A percentile compares a stretch with the other conserved stretches of the same genome.
Conservation (phyloP, 441 rosid species). For the Oxalis stricta region DNA sequence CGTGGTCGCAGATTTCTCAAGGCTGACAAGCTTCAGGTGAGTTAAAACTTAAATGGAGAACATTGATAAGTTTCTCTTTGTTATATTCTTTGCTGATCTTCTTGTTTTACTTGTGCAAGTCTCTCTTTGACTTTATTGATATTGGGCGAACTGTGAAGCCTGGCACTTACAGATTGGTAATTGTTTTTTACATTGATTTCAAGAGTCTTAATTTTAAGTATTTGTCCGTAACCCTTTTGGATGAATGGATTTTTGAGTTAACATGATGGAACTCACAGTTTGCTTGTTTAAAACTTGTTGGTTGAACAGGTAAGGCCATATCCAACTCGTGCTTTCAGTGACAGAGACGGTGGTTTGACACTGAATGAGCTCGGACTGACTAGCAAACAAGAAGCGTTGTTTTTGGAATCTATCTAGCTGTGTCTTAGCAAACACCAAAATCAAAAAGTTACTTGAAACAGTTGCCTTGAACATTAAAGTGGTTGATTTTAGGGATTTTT, state of each 20-base stretch:
- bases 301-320: slow-evolving; percentile 88
- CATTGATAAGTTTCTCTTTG: not conserved
- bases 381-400: slow-evolving; percentile 91
- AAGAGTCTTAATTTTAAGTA: not conserved
- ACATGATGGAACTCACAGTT: too few relatives aligned
- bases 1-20: slow-evolving; percentile 82
- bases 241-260: not conserved
- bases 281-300: not conserved
- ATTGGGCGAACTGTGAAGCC: slow-evolving; percentile 75
- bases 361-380: slow-evolving; percentile 80
- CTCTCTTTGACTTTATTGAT: slow-evolving; percentile 85
- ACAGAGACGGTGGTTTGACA: slow-evolving; percentile 47
- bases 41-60: slow-evolving; percentile 8
- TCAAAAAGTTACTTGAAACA: slow-evolving; percentile 11
- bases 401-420: slow-evolving; percentile 60
- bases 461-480: slow-evolving; percentile 7
- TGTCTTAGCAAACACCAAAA: not conserved
- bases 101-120: slow-evolving; percentile 36
- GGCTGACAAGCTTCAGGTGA: slow-evolving; percentile 64
- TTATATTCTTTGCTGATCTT: slow-evolving; percentile 4
- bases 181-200: not conserved
- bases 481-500: too few relatives aligned
- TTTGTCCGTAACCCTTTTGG: not conserved
- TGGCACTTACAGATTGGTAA: slow-evolving; percentile 82
- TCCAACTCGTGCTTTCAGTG: slow-evolving; percentile 79